These are phyloP conservation scores for Pittosporum tobira DNA, from an alignment of 129 eudicot genomes.

Conservation along the genomic window DNA sequence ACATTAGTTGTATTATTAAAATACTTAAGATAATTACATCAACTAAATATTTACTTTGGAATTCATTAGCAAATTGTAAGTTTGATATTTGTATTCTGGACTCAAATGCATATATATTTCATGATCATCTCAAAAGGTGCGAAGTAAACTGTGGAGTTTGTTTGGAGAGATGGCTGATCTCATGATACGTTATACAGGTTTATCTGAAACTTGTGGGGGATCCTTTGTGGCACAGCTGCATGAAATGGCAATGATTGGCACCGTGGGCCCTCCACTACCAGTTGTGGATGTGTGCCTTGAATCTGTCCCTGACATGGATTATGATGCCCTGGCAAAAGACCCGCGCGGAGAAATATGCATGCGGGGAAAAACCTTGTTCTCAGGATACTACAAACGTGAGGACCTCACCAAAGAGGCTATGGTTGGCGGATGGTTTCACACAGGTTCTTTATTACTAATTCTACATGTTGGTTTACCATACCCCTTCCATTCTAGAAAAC, in stretches of 20 bases:
- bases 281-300: conserved; percentile 64
- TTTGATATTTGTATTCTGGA: background rate
- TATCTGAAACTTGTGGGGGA: conserved; percentile 90
- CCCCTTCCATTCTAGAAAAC: too few species aligned
- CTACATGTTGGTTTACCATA: background rate
- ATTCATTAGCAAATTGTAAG: background rate
- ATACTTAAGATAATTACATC: background rate
- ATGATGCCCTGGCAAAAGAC: conserved; percentile 42
- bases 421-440: conserved; percentile 77
- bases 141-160: too few species aligned
- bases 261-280: conserved; percentile 87
- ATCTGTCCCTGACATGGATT: conserved; percentile 87
- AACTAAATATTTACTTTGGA: background rate
- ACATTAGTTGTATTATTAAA: background rate
- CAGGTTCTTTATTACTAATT: conserved; percentile 30
- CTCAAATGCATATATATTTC: background rate
- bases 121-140: too few species aligned
- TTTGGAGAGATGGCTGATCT: background rate
- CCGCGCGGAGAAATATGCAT: conserved; percentile 80
- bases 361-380: conserved; percentile 58
- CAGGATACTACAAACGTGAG: conserved; percentile 69
- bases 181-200: conserved; percentile 34
- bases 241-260: conserved; percentile 57
- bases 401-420: conserved; percentile 73
- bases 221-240: conserved; percentile 66